These are phyloP conservation scores for Teratosphaeria viscida DNA, from an alignment of 2,329 filamentous ascomycete species.

Conservation along the genomic window DNA sequence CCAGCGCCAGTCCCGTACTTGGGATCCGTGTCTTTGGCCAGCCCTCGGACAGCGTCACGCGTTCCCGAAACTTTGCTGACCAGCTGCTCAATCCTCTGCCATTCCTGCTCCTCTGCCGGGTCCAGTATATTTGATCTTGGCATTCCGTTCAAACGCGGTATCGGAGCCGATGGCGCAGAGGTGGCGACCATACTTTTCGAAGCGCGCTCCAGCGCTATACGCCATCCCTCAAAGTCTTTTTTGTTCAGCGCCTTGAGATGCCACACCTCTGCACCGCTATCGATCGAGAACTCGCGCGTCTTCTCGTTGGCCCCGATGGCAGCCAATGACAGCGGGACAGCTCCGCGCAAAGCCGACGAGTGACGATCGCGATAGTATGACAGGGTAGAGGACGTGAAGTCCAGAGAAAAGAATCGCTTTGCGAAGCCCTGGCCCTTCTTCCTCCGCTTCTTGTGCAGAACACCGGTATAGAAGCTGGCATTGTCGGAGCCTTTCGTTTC, in stretches of 20 bases:
- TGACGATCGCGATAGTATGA: conserved; percentile 96
- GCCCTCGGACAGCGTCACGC: conserved; percentile 72
- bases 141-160: conserved; percentile 10
- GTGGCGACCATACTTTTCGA: conserved; percentile 32
- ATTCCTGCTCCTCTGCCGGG: conserved; percentile 64
- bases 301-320: conserved; percentile 84
- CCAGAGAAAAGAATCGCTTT: conserved; percentile 86
- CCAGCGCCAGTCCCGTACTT: conserved; percentile 41
- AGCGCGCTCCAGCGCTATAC: conserved; percentile 70
- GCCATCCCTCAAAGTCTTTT: conserved; percentile 83
- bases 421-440: conserved; percentile 94
- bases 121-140: conserved; percentile 11
- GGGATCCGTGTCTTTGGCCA: conserved; percentile 74
- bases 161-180: conserved; percentile 19
- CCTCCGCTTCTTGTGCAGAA: conserved; percentile 77
- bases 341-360: conserved; percentile 81
- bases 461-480: conserved; percentile 65
- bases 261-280: conserved; percentile 96
- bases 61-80: conserved; percentile 80
- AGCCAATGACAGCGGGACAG: conserved; percentile 82
- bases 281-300: conserved; percentile 84
- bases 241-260: conserved; percentile 74
- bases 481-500: conserved; percentile 22
- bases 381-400: conserved; percentile 85
- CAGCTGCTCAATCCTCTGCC: conserved; percentile 74